A percentile compares a stretch with the other conserved stretches of the same genome.
These are phyloP conservation scores for Auriscalpium orientale DNA, from an alignment of 768 basidiomycete species.

Conservation along the genomic window DNA sequence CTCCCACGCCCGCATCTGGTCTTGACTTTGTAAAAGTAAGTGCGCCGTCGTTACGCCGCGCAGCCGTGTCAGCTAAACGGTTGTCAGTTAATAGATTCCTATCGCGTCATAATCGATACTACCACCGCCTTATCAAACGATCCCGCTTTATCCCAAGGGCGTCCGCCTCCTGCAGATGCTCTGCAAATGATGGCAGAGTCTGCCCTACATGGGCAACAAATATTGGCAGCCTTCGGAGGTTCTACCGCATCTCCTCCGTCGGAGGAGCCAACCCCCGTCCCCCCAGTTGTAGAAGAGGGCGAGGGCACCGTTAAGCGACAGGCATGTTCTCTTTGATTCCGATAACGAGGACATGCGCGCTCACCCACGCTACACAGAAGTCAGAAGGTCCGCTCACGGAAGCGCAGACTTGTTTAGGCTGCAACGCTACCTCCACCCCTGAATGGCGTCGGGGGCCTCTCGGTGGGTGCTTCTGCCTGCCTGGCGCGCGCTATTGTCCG, in stretches of 20 bases:
- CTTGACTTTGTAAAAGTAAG: constrained; percentile 38
- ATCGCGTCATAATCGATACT: constrained; percentile 36
- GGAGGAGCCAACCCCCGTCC: constrained; percentile 13
- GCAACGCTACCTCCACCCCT: constrained; percentile 76
- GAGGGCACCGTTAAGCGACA: constrained; percentile 21
- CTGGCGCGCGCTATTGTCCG: constrained; percentile 1
- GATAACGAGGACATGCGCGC: constrained; percentile 4
- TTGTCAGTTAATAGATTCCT: constrained; percentile 36
- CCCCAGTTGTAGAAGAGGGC: constrained; percentile 13
- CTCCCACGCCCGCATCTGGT: constrained; percentile 15
- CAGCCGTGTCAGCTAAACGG: neutral
- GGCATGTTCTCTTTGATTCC: constrained; percentile 13
- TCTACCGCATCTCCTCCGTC: constrained; percentile 10
- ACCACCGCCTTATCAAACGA: constrained; percentile 23
- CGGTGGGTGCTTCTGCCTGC: constrained; percentile 38
- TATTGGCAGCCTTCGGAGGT: constrained; percentile 35
- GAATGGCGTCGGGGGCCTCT: constrained; percentile 83
- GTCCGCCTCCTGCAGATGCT: constrained; percentile 18
- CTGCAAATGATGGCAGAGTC: constrained; percentile 41
- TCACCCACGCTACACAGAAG: constrained; percentile 19
- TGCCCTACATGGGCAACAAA: constrained; percentile 31
- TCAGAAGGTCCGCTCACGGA: constrained; percentile 42
- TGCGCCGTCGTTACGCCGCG: neutral
- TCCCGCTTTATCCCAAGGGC: constrained; percentile 16
- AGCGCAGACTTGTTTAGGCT: constrained; percentile 73